Evolutionary conservation across 2,329 filamentous ascomycete genomes (phyloP).

Genomic region (Apiospora rasikravindrae): DNA sequence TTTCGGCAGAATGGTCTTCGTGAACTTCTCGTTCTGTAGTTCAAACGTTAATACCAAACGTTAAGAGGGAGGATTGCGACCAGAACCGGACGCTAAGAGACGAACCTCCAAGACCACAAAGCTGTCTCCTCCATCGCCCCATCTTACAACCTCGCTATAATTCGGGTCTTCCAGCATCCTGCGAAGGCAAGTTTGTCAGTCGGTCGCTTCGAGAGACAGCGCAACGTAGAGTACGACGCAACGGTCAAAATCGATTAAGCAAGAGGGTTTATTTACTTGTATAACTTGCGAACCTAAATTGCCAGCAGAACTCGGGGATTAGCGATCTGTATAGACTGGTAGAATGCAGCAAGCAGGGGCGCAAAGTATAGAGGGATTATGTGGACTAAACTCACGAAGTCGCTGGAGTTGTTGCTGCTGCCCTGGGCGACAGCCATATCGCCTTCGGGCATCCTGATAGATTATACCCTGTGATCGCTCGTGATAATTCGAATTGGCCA

Average conservation of each 20-base stretch:
- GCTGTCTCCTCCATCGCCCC: slow-evolving; percentile 93
- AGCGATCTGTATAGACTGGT: slow-evolving; percentile 28
- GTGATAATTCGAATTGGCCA: background rate
- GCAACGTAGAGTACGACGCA: slow-evolving; percentile 23
- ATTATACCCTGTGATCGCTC: background rate
- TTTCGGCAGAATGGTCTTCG: slow-evolving; percentile 80
- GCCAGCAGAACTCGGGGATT: slow-evolving; percentile 29
- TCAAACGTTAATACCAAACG: slow-evolving; percentile 6
- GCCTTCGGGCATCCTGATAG: slow-evolving; percentile 36
- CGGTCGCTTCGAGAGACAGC: slow-evolving; percentile 27
- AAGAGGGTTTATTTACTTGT: slow-evolving; percentile 72
- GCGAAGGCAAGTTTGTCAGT: slow-evolving; percentile 20
- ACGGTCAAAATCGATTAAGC: slow-evolving; percentile 19
- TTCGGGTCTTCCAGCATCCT: slow-evolving; percentile 97
- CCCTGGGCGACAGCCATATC: slow-evolving; percentile 47
- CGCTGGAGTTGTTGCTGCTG: slow-evolving; percentile 80
- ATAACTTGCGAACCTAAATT: slow-evolving; percentile 89
- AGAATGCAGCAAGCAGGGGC: slow-evolving; percentile 17
- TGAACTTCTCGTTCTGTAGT: slow-evolving; percentile 86
- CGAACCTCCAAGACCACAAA: slow-evolving; percentile 95
- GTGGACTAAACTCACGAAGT: slow-evolving; percentile 75
- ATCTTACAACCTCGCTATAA: slow-evolving; percentile 90
- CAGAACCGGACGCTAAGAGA: background rate
- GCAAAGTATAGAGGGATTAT: slow-evolving; percentile 27
- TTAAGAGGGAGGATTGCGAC: slow-evolving; percentile 29